Evolutionary conservation across 805 yeast species (phyloP).

Genomic region (Monosporozyma siamensis): DNA sequence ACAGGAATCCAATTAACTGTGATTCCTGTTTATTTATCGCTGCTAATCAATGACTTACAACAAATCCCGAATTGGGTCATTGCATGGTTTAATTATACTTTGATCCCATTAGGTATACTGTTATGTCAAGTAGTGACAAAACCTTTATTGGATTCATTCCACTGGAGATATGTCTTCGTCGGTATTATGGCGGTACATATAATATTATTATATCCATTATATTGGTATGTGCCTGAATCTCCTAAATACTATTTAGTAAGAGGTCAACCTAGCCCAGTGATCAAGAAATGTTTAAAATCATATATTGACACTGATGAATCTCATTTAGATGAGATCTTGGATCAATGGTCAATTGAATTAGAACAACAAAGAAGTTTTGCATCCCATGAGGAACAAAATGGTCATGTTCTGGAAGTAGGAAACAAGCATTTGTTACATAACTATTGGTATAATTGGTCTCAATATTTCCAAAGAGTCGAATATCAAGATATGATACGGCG

Average conservation of each 20-base stretch:
- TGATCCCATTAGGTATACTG: conserved; percentile 53
- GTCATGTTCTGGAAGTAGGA: too few species aligned
- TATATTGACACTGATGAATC: neutral
- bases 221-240: conserved; percentile 1
- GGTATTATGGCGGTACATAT: neutral
- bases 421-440: neutral
- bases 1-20: conserved; percentile 77
- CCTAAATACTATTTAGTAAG: conserved; percentile 8
- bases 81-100: neutral
- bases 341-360: conserved; percentile 1
- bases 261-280: conserved; percentile 15
- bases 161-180: conserved; percentile 7
- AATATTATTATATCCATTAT: neutral
- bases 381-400: neutral
- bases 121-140: conserved; percentile 57
- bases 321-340: neutral
- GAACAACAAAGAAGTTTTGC: neutral
- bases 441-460: neutral
- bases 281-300: neutral
- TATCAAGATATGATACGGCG: neutral
- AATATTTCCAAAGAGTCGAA: neutral
- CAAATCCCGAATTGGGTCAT: neutral
- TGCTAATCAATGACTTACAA: neutral
- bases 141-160: conserved; percentile 3
- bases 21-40: conserved; percentile 47